These are phyloP conservation scores for Triticum timopheevii DNA, from an alignment of 176 grass and related monocot species.

Conservation along the genomic window DNA sequence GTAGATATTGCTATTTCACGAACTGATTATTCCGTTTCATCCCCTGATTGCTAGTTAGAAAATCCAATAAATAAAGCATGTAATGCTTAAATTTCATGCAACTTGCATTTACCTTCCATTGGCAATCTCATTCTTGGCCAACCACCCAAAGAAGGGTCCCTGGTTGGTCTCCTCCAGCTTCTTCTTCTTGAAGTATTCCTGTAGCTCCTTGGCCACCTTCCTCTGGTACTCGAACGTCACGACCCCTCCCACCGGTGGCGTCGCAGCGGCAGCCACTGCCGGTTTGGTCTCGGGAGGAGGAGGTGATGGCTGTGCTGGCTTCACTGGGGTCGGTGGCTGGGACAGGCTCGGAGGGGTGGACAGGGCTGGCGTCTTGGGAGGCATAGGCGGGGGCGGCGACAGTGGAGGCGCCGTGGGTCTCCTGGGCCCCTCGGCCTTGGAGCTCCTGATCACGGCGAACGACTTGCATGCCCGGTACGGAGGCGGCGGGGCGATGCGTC, in stretches of 20 bases:
- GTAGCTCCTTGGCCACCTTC: slow-evolving; percentile 95
- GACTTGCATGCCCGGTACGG: slow-evolving; percentile 34
- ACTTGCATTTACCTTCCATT: slow-evolving; percentile 82
- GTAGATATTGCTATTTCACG: not conserved
- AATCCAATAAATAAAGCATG: not conserved
- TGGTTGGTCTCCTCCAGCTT: slow-evolving; percentile 82
- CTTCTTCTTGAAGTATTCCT: slow-evolving; percentile 98
- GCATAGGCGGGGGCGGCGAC: slow-evolving; percentile 54
- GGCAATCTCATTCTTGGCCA: slow-evolving; percentile 82
- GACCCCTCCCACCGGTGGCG: slow-evolving; percentile 32
- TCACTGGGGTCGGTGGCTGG: slow-evolving; percentile 49
- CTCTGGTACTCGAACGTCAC: slow-evolving; percentile 97
- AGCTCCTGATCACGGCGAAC: slow-evolving; percentile 60
- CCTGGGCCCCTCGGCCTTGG: slow-evolving; percentile 84
- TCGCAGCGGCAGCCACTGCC: slow-evolving; percentile 2
- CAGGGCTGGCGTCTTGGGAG: slow-evolving; percentile 45
- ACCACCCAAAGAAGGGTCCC: slow-evolving; percentile 86
- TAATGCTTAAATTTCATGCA: not conserved
- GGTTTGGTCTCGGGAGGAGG: slow-evolving; percentile 31
- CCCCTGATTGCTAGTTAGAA: slow-evolving; percentile 2
- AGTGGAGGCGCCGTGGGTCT: slow-evolving; percentile 81
- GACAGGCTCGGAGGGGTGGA: slow-evolving; percentile 57
- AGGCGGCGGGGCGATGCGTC: slow-evolving; percentile 18
- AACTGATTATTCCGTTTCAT: not conserved
- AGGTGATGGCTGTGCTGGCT: slow-evolving; percentile 23